Evolutionary conservation across 805 yeast genomes (phyloP), one percentile per base, ranked within the genome.

Genomic region (Candida alai): DNA sequence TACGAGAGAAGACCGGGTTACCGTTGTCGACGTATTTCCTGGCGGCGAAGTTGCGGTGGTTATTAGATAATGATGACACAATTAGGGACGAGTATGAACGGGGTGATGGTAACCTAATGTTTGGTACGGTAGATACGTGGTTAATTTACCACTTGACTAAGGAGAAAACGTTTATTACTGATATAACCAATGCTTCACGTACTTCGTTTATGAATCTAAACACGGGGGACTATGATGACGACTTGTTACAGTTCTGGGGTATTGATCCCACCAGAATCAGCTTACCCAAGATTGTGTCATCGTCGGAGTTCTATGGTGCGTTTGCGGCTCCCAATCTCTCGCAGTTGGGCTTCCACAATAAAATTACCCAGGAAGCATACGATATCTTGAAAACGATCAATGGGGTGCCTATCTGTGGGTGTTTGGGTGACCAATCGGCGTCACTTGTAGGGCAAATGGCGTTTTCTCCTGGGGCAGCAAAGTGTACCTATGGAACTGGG

Each of bases 401-500:
- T 33, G 79, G 74, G 28, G 68, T 80, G 18, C 95, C 96, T 22
- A 77, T 89, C 38, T 76, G 85, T 48, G 96, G 96, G 28, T 85
- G 95, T 61, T 68, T 89, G 19, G 97, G 97, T 39, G 97, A 89
- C 63, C 97, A 89, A 65, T 78, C 89, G 36, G 87, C 96, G 2
- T 93, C 97, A 2, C 61, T 90, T 41, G 95, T 88, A 32, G 97
- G 97, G 23, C 96, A 89, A 60, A 61, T 85, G 59, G 96, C 96
- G 1, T 76, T 87, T 49, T 70, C 75, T 43, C 72, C 76, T 28
- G 96, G 96, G 36, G 78, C 82, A 28, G 96, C 96, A 28, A 89
- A 89, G 61, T 87, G 95, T 70, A 89, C 97, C 8, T 89, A 88
- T 52, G 97, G 97, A 43, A 89, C 97, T 1, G 97, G 97, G 42